Base-by-base conservation (phyloP, 2,329 filamentous ascomycete species). In the Lachnellula suecica region DNA sequence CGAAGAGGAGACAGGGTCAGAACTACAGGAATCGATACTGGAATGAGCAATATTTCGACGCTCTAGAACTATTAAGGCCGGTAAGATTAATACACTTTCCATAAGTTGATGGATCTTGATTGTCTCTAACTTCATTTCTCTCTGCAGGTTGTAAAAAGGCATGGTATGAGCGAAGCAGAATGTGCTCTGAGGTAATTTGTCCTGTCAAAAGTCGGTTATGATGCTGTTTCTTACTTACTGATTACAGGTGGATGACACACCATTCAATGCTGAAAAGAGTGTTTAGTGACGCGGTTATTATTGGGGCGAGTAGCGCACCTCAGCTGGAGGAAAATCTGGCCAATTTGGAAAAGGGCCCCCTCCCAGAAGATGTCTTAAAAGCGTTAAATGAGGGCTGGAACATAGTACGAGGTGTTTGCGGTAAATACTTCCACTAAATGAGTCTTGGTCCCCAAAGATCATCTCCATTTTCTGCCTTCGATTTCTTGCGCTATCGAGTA, bases 381-480 rank as follows among this genome's bases (percentile, higher is more conserved):
- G 84, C 81, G 13, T 73, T 96, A 52, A 89, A 96, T 61, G 75
- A 89, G 69, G 90, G 88, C 3, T 96, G 91, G 91, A 58, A 77
- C 61, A 74, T 87, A n/a, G 74, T 80, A 13, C 92, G 91, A 73
- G 66, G 70, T 2, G 77, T 81, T 25, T 73, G 75, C 10, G 57
- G 73, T 7, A 71, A 73, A 46, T 83, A 82, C 62, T 83, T 78
- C 76, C 79, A 82, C 35, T 59, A 25, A 43, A 19, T 17, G n/a
- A n/a, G n/a, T n/a, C n/a, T n/a, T n/a, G n/a, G n/a, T n/a, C n/a
- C n/a, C n/a, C n/a, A n/a, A n/a, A n/a, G n/a, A n/a, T n/a, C n/a
- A n/a, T n/a, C n/a, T n/a, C n/a, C n/a, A n/a, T n/a, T n/a, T n/a
- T n/a, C n/a, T n/a, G n/a, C n/a, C n/a, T n/a, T n/a, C n/a, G n/a